Percentiles rank a stretch among this genome's conserved stretches.
phyloP scores from a whole-genome alignment of 305 asterid species.

The Fraxinus angustifolia region DNA sequence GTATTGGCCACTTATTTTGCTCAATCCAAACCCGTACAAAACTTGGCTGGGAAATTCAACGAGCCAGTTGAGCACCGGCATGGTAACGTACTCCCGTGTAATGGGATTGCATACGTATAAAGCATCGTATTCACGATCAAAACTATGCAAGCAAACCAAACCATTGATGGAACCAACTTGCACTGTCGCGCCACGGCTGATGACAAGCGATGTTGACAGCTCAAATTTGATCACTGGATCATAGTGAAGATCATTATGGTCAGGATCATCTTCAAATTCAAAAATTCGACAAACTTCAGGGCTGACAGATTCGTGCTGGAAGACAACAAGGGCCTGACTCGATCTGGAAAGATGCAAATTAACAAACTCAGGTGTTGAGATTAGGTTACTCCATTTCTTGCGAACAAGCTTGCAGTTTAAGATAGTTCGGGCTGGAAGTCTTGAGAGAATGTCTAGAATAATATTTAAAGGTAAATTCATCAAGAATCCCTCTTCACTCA shows the following conservation, averaged over 20 bases:
- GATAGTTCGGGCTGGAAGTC: constrained; percentile 29
- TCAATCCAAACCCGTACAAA: constrained; percentile 31
- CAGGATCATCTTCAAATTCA: constrained; percentile 21
- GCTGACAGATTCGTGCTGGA: neutral
- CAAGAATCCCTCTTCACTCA: neutral
- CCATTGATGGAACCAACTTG: constrained; percentile 27
- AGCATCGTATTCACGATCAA: neutral
- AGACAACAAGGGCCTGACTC: constrained; percentile 15
- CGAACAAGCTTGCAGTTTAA: constrained; percentile 13
- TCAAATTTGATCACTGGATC: constrained; percentile 5
- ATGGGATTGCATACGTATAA: constrained; percentile 30
- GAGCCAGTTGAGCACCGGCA: constrained; percentile 16
- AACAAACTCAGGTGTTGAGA: constrained; percentile 23
- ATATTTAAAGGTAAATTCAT: constrained; percentile 33
- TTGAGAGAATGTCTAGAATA: constrained; percentile 29
- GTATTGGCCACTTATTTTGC: constrained; percentile 10
- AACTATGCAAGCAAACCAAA: constrained; percentile 18
- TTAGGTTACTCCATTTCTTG: constrained; percentile 19
- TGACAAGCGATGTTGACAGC: neutral
- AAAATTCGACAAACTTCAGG: neutral
- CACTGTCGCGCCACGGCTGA: neutral
- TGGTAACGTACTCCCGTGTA: constrained; percentile 17
- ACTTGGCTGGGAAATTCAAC: neutral
- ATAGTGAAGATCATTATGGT: constrained; percentile 15
- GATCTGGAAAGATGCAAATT: constrained; percentile 22